Percentiles rank a stretch among this genome's conserved stretches.
Evolutionary conservation across 1,139 yeast genomes (phyloP).

Genomic region (Meyerozyma guilliermondii): DNA sequence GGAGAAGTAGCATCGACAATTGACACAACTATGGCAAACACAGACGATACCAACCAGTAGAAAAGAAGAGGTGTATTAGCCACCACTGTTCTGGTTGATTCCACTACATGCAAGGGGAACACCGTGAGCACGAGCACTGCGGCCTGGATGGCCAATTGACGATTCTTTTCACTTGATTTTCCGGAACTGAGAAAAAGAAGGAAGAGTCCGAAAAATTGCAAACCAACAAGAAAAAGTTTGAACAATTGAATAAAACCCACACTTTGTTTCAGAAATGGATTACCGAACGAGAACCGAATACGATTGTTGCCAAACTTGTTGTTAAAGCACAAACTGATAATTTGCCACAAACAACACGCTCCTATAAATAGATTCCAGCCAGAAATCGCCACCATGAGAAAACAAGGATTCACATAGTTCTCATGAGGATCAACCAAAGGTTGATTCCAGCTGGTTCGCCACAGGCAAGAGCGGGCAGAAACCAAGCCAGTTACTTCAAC

Average conservation of each 20-base stretch:
- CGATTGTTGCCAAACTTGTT: slow-evolving; percentile 1
- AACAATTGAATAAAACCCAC: neutral
- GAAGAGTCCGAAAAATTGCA: neutral
- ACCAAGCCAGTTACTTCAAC: neutral
- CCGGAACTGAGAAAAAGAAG: neutral
- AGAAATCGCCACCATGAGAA: neutral
- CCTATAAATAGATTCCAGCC: neutral
- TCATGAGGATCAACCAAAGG: slow-evolving; percentile 1
- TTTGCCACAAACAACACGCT: neutral
- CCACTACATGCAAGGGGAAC: slow-evolving; percentile 38
- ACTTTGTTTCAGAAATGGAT: neutral
- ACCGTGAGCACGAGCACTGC: slow-evolving; percentile 12
- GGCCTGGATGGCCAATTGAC: neutral
- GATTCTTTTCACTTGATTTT: neutral
- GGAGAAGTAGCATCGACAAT: neutral
- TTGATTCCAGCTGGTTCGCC: neutral
- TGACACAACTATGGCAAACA: neutral
- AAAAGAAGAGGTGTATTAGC: slow-evolving; percentile 31
- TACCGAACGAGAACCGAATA: neutral
- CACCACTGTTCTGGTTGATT: slow-evolving; percentile 25
- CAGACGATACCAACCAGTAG: slow-evolving; percentile 27
- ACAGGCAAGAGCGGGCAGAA: neutral
- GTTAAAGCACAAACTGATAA: neutral
- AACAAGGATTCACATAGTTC: neutral
- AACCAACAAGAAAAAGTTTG: neutral